Base-by-base conservation (phyloP, 768 basidiomycete species). In the Dioszegia hungarica region DNA sequence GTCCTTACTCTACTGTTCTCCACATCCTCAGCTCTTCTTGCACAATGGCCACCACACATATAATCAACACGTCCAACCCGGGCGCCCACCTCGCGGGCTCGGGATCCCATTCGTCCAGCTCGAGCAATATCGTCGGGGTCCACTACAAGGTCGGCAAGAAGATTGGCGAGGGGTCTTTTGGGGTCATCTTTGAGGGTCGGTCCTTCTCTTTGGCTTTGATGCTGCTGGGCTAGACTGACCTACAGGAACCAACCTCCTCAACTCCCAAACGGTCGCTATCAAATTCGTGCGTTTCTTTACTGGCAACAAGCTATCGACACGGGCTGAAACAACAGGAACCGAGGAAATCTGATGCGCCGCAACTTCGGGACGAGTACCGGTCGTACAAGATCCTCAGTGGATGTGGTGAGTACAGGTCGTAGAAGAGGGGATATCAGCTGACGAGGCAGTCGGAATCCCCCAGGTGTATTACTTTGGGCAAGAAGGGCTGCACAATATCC, bases 381-480 rank as follows among this genome's bases (percentile, higher is more conserved):
- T 93, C 91, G 24, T 99, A 98, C 79, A 87, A 93, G 79, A 97
- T 94, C 47, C 79, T 99, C 54, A 84, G 87, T 45, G 89, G 89
- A 60, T 93, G 90, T 78, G 82, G 92, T 95, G 70, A 77, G 89
- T 88, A 47, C 24, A 25, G 22, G 38, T 24, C 20, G n/a, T 56
- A 33, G 31, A 6, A n/a, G 48, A 43, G 38, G 56, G 58, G 41
- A 40, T 57, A 47, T 44, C 51, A 53, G n/a, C 31, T 33, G 8
- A 33, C 31, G 31, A 14, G 8, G 31, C 14, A 97, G 93, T 86
- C 62, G 94, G 95, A 20, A 94, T 99, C 46, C 94, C 93, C 25
- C 93, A 98, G 79, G 97, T 99, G 77, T 97, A 98, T 80, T 94
- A 99, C 79, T 99, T 98, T 76, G 95, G 95, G 45, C 93, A 97